Conservation (phyloP, 345 rosid species). For the Corymbia maculata region DNA sequence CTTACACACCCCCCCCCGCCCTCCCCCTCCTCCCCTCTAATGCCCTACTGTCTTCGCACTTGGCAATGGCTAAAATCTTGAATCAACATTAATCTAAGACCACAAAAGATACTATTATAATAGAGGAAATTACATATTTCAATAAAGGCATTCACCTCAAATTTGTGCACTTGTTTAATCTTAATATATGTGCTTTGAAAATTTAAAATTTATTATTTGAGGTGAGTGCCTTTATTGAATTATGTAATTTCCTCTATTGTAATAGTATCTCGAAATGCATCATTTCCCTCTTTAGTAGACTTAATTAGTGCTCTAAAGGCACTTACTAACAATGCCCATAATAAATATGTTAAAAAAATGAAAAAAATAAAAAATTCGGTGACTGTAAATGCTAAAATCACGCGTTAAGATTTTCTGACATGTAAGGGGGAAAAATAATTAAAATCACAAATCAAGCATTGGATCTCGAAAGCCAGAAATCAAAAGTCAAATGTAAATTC, state of each 20-base stretch:
- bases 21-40: too few species aligned
- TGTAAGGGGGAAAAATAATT: neutral
- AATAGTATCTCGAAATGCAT: neutral
- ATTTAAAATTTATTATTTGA: neutral
- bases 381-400: neutral
- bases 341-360: neutral
- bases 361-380: fast-evolving
- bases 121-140: neutral
- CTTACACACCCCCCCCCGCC: too few species aligned
- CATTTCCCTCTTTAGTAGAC: neutral
- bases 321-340: neutral
- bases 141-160: neutral
- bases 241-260: neutral
- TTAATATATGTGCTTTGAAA: neutral
- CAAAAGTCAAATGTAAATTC: neutral
- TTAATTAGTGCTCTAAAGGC: neutral
- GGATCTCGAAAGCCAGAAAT: neutral
- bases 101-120: neutral
- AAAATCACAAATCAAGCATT: neutral
- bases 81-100: too few species aligned
- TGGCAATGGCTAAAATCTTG: too few species aligned
- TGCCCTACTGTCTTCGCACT: too few species aligned
- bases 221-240: neutral
- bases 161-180: neutral
- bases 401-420: neutral